A percentile compares a stretch with the other conserved stretches of the same genome.
Conservation (phyloP, 768 basidiomycete genomes). For the Amanita molliuscula region DNA sequence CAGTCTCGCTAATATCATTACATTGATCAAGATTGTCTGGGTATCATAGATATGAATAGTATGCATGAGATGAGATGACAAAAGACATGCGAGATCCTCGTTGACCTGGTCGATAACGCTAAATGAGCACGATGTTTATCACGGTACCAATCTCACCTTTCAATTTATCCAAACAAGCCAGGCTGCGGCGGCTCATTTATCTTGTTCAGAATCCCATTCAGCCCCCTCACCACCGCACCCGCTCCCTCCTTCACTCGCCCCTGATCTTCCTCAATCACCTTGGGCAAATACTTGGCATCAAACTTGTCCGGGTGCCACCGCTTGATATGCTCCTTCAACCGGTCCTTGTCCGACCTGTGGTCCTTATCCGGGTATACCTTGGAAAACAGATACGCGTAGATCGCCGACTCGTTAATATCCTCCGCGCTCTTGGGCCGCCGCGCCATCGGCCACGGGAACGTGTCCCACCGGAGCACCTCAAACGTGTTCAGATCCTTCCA, state of each 20-base stretch:
- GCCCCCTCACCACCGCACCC: constrained; percentile 55
- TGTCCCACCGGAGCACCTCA: constrained; percentile 45
- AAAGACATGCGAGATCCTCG: not conserved
- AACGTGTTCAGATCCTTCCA: constrained; percentile 40
- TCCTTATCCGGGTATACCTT: constrained; percentile 42
- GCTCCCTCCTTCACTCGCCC: constrained; percentile 66
- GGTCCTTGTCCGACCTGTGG: constrained; percentile 51
- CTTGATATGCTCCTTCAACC: constrained; percentile 65
- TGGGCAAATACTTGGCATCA: constrained; percentile 54
- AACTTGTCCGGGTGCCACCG: constrained; percentile 82
- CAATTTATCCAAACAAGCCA: constrained; percentile 1
- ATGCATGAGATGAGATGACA: not conserved
- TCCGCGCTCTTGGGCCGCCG: constrained; percentile 45
- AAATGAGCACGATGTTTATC: not conserved
- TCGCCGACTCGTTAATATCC: constrained; percentile 44
- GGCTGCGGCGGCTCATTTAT: constrained; percentile 19
- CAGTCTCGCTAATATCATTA: not conserved
- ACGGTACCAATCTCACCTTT: not conserved
- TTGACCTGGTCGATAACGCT: not conserved
- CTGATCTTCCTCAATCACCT: constrained; percentile 52
- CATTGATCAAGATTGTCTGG: not conserved
- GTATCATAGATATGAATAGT: not conserved
- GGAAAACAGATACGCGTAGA: constrained; percentile 55
- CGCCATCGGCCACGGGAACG: constrained; percentile 70
- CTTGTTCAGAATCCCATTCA: constrained; percentile 60